Conservation (phyloP, 2,329 filamentous ascomycete genomes). For the Colletotrichum scovillei region DNA sequence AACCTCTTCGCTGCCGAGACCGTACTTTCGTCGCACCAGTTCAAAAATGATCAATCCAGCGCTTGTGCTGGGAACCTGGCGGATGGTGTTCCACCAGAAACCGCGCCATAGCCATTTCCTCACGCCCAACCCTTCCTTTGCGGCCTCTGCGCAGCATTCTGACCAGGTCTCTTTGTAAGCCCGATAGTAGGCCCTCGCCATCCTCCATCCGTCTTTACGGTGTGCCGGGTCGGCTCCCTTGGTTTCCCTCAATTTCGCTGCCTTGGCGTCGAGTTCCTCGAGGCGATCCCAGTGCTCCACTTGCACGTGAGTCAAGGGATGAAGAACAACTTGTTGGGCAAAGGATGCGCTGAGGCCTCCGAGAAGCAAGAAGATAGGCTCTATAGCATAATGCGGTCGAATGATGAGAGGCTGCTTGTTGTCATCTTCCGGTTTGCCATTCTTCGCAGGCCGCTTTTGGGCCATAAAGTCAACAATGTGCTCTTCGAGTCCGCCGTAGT, state of each 20-base stretch:
- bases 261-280: constrained; percentile 75
- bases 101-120: constrained; percentile 75
- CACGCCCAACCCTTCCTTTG: constrained; percentile 65
- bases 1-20: constrained; percentile 69
- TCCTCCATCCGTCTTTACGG: constrained; percentile 56
- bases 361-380: constrained; percentile 76
- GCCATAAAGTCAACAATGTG: constrained; percentile 63
- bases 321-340: constrained; percentile 75
- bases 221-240: constrained; percentile 44
- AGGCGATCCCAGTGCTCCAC: constrained; percentile 79
- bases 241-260: constrained; percentile 56
- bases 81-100: constrained; percentile 78
- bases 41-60: constrained; percentile 85
- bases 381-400: constrained; percentile 79
- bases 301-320: constrained; percentile 78
- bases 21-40: constrained; percentile 78
- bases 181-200: constrained; percentile 74
- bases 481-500: constrained; percentile 70
- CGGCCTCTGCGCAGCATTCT: constrained; percentile 69
- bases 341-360: constrained; percentile 78
- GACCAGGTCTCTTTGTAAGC: constrained; percentile 77
- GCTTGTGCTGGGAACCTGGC: constrained; percentile 81
- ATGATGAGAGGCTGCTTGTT: constrained; percentile 62
- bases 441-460: constrained; percentile 52
- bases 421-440: constrained; percentile 40